These are phyloP conservation scores for Wickerhamiella shivajii DNA, from an alignment of 805 yeast species.

Conservation along the genomic window DNA sequence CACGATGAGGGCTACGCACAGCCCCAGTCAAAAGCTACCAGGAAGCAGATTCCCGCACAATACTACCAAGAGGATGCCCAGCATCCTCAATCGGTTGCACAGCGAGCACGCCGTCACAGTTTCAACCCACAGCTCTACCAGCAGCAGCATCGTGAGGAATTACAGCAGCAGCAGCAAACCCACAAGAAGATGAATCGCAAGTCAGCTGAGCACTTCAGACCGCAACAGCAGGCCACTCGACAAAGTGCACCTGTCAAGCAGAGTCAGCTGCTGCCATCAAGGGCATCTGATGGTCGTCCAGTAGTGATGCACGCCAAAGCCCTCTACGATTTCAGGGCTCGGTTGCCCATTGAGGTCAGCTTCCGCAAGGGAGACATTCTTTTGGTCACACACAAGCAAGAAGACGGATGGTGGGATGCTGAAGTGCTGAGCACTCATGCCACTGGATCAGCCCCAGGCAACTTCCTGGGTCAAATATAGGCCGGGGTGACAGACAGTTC, in stretches of 20 bases:
- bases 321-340: slow-evolving; percentile 42
- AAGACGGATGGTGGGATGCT: slow-evolving; percentile 66
- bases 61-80: no score
- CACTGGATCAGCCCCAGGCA: slow-evolving; percentile 52
- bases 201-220: neutral
- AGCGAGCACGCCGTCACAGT: neutral
- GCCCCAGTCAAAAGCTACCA: no score
- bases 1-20: no score
- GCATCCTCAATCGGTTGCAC: no score
- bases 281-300: slow-evolving; percentile 38
- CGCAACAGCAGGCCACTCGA: no score
- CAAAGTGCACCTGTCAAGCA: no score
- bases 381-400: slow-evolving; percentile 41
- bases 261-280: slow-evolving; percentile 29
- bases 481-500: neutral
- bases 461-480: slow-evolving; percentile 26
- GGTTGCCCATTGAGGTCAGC: slow-evolving; percentile 44
- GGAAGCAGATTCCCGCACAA: no score
- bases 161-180: slow-evolving; percentile 1
- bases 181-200: slow-evolving; percentile 12
- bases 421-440: slow-evolving; percentile 31
- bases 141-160: neutral
- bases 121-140: slow-evolving; percentile 1
- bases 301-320: slow-evolving; percentile 42
- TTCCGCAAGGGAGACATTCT: slow-evolving; percentile 45